Percentiles rank a stretch among this genome's conserved stretches.
Evolutionary conservation across 139 green algal species (phyloP).

Genomic region (Asterochloris erici): DNA sequence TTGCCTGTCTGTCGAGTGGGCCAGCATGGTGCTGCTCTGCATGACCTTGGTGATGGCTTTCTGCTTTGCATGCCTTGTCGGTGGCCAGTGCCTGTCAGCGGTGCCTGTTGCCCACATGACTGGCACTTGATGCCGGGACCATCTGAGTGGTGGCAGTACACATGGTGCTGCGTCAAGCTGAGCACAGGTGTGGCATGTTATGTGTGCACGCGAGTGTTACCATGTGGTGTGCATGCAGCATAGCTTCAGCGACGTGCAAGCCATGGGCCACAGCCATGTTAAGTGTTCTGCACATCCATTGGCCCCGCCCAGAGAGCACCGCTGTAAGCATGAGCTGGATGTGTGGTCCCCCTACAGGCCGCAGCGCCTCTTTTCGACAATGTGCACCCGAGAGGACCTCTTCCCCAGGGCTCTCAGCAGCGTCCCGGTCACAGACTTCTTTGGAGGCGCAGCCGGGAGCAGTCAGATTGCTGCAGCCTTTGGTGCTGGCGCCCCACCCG

Average conservation of each 20-base stretch:
- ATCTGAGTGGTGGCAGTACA: no score
- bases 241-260: neutral
- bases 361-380: constrained; percentile 29
- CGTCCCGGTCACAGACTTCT: constrained; percentile 39
- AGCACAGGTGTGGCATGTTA: no score
- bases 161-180: no score
- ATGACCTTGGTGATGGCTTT: no score
- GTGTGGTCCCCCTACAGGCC: constrained; percentile 7
- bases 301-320: neutral
- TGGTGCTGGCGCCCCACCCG: neutral
- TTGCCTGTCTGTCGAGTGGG: no score
- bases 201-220: no score
- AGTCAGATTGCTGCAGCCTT: neutral
- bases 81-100: neutral
- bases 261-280: neutral
- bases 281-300: neutral
- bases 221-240: no score
- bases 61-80: neutral
- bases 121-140: neutral
- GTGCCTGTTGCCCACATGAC: neutral
- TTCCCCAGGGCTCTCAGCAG: constrained; percentile 17
- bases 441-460: constrained; percentile 14
- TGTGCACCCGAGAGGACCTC: constrained; percentile 15
- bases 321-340: neutral
- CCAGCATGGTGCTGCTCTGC: no score